Evolutionary conservation across 192 early-diverging fungal species (phyloP), one percentile per base, ranked within the genome.

Genomic region (Pecoramyces ruminantium): DNA sequence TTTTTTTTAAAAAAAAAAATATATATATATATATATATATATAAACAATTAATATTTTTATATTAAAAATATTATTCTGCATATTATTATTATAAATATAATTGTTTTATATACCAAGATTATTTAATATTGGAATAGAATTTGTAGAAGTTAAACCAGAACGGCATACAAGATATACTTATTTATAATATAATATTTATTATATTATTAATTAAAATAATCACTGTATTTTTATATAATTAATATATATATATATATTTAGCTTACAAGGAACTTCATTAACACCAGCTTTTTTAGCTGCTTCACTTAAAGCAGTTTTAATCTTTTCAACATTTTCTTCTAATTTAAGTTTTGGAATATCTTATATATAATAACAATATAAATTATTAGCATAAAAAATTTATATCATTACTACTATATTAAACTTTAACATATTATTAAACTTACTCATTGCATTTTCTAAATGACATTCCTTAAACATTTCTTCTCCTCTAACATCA

Each of bases 91-190:
- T n/a, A n/a, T n/a, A n/a, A n/a, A n/a, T n/a, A n/a, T n/a, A n/a
- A n/a, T n/a, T n/a, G n/a, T n/a, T 21, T 21, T 25, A 67, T 8
- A 93, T 88, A 15, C 91, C 92, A n/a, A 90, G 82, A 29, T 90
- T 86, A 83, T 92, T 87, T 79, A 99, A 86, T 30, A 92, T 86
- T 81, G 86, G 85, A 15, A 96, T 95, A 5, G 96, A 96, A 30
- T 94, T 84, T 83, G 97, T 95, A 4, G 94, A 95, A 79, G 96
- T 92, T 82, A 97, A 97, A 15, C 97, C 96, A 34, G 90, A 87
- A 30, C 96, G 91, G 83, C 97, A 99, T 4, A 99, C 81, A 11
- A 94, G 87, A 82, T 93, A 96, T 13, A 99, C 93, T 84, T 29
- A 39, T 42, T 39, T 29, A 83, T 39, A 79, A 4, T 2, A 6